Percentiles rank a stretch among this genome's conserved stretches.
These are phyloP conservation scores for Xylaria acuta DNA, from an alignment of 495 filamentous ascomycete genomes.

Conservation along the genomic window DNA sequence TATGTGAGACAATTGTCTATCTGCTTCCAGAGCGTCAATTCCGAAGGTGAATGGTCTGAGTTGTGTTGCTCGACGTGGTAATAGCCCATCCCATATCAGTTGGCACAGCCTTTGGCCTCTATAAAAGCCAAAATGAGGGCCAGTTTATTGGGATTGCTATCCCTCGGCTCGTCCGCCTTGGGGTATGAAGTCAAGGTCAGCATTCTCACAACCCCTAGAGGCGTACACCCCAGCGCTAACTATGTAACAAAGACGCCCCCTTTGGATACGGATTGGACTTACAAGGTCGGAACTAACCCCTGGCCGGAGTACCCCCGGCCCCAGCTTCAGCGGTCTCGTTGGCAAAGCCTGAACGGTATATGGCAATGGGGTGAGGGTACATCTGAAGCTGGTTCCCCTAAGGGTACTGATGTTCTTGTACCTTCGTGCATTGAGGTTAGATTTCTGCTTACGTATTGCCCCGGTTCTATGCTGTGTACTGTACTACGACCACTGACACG, in stretches of 20 bases:
- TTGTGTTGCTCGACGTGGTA: not conserved
- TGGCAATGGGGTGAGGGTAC: slow-evolving; percentile 66
- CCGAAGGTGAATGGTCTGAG: not conserved
- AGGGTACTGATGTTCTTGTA: slow-evolving; percentile 58
- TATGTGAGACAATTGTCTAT: slow-evolving; percentile 10
- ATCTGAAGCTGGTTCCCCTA: slow-evolving; percentile 52
- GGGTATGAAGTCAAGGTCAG: slow-evolving; percentile 42
- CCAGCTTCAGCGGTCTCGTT: slow-evolving; percentile 61
- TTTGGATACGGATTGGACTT: slow-evolving; percentile 68
- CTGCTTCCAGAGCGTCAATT: not conserved
- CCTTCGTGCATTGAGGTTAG: slow-evolving; percentile 68
- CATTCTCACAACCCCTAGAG: not conserved
- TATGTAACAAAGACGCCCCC: slow-evolving; percentile 43
- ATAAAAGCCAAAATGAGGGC: slow-evolving; percentile 9
- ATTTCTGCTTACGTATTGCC: slow-evolving; percentile 30
- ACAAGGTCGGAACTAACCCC: slow-evolving; percentile 64
- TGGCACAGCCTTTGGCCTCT: not conserved
- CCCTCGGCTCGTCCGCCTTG: slow-evolving; percentile 29
- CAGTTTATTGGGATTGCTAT: not conserved
- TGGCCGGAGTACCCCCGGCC: slow-evolving; percentile 75
- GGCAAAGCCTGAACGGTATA: slow-evolving; percentile 70
- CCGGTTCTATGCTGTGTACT: not conserved
- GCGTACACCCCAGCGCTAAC: not conserved
- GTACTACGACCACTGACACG: not conserved
- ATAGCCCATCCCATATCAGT: slow-evolving; percentile 2